These are phyloP conservation scores for Trypanosoma brucei DNA, from an alignment of 208 protist genomes.

Conservation along the genomic window DNA sequence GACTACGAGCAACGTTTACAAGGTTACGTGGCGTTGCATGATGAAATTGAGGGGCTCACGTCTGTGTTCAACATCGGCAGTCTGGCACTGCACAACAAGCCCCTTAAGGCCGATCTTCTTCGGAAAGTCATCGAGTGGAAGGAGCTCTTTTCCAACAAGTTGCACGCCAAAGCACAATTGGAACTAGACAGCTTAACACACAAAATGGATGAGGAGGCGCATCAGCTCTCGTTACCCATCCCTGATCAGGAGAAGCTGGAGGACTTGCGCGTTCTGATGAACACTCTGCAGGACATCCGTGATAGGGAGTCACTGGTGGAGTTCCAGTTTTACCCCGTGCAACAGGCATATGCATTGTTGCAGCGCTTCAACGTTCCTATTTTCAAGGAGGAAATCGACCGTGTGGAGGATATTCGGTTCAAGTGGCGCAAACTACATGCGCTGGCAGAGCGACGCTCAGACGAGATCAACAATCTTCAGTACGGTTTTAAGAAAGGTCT, in stretches of 20 bases:
- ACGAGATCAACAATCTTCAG: slow-evolving; percentile 91
- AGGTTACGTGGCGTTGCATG: slow-evolving; percentile 84
- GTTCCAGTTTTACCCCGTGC: slow-evolving; percentile 91
- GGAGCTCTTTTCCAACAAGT: slow-evolving; percentile 90
- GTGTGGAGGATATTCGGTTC: slow-evolving; percentile 91
- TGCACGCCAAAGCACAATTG: slow-evolving; percentile 89
- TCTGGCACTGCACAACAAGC: slow-evolving; percentile 90
- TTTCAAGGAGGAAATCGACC: slow-evolving; percentile 95
- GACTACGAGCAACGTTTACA: slow-evolving; percentile 93
- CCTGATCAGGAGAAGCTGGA: slow-evolving; percentile 93
- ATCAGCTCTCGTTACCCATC: slow-evolving; percentile 86
- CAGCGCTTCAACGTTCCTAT: slow-evolving; percentile 87
- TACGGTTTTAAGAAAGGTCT: slow-evolving; percentile 91
- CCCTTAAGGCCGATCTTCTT: slow-evolving; percentile 91
- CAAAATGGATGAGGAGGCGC: slow-evolving; percentile 92
- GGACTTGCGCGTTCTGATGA: slow-evolving; percentile 92
- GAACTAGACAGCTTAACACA: slow-evolving; percentile 88
- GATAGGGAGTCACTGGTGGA: slow-evolving; percentile 91
- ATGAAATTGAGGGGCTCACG: slow-evolving; percentile 83
- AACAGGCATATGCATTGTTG: slow-evolving; percentile 92
- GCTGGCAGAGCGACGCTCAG: slow-evolving; percentile 65
- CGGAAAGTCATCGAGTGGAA: slow-evolving; percentile 92
- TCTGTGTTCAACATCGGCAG: slow-evolving; percentile 90
- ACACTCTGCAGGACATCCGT: slow-evolving; percentile 89
- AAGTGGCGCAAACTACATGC: slow-evolving; percentile 91